phyloP scores from a whole-genome alignment of 192 early-diverging fungal species.

The Martensiomyces pterosporus region DNA sequence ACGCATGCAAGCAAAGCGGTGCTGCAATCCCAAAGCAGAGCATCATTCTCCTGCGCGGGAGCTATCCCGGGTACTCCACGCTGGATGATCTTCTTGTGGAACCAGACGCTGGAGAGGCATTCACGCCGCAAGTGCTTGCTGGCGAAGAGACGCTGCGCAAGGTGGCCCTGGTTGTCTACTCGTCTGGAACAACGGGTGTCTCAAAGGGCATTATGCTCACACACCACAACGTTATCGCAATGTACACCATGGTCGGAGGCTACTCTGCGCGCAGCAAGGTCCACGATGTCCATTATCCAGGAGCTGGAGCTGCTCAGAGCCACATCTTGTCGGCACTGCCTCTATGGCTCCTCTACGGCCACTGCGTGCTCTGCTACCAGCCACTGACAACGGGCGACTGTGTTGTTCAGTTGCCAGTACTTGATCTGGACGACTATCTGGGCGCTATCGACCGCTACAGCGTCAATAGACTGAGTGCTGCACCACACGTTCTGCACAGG shows the following conservation, averaged over 20 bases:
- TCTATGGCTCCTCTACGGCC: slow-evolving; percentile 27
- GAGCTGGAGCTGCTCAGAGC: not conserved
- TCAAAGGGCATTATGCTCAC: slow-evolving; percentile 39
- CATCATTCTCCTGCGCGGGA: not conserved
- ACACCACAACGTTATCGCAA: slow-evolving; percentile 30
- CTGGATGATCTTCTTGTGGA: not conserved
- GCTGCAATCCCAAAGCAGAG: not conserved
- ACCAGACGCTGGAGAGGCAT: slow-evolving; percentile 7
- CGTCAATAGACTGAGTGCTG: slow-evolving; percentile 9
- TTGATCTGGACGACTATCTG: slow-evolving; percentile 10
- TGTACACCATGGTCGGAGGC: slow-evolving; percentile 8
- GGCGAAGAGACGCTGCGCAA: slow-evolving; percentile 2
- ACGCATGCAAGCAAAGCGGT: not conserved
- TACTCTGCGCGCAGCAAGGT: slow-evolving; percentile 4
- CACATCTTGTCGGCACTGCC: slow-evolving; percentile 16
- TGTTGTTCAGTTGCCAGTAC: slow-evolving; percentile 16
- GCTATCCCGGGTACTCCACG: not conserved
- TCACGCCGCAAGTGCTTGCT: not conserved
- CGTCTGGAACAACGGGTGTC: slow-evolving; percentile 39
- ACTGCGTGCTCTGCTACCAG: slow-evolving; percentile 33
- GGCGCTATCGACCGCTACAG: slow-evolving; percentile 19
- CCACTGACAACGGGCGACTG: slow-evolving; percentile 18
- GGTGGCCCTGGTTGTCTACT: slow-evolving; percentile 27
- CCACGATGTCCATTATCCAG: not conserved
- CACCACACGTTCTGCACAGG: slow-evolving; percentile 13